Evolutionary conservation across 805 yeast genomes (phyloP).

Genomic region (Ogataea nakhonphanomensis): DNA sequence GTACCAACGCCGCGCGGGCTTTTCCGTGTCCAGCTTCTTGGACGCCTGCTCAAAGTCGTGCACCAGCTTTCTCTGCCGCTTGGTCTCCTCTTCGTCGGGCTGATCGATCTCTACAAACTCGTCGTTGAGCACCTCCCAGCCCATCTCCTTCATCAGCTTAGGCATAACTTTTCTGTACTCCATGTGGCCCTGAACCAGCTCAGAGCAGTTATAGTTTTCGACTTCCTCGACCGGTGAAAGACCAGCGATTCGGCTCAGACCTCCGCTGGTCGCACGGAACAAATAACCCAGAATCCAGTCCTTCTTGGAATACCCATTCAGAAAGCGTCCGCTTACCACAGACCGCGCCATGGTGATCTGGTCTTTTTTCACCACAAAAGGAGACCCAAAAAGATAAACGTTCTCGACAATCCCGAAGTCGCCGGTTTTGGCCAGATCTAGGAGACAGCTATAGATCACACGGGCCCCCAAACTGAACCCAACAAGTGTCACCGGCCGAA

Average conservation of each 20-base stretch:
- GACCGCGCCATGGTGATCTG: conserved; percentile 76
- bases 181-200: conserved; percentile 91
- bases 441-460: conserved; percentile 82
- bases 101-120: conserved; percentile 95
- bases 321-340: conserved; percentile 83
- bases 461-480: conserved; percentile 95
- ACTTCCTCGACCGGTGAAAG: conserved; percentile 72
- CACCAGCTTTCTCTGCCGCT: conserved; percentile 77
- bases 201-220: conserved; percentile 87
- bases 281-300: conserved; percentile 97
- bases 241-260: conserved; percentile 88
- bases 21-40: conserved; percentile 43
- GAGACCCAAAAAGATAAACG: conserved; percentile 84
- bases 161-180: conserved; percentile 96
- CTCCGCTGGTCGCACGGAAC: conserved; percentile 94
- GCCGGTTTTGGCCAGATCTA: conserved; percentile 80
- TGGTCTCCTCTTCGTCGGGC: conserved; percentile 84
- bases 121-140: conserved; percentile 81
- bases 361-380: conserved; percentile 74
- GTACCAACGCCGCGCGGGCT: conserved; percentile 44
- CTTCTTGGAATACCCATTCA: conserved; percentile 85
- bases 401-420: conserved; percentile 88
- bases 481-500: conserved; percentile 84
- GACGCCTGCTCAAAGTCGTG: conserved; percentile 85
- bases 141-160: conserved; percentile 59